These are phyloP conservation scores for Scheffersomyces lignosus DNA, from an alignment of 805 yeast genomes.

Conservation along the genomic window DNA sequence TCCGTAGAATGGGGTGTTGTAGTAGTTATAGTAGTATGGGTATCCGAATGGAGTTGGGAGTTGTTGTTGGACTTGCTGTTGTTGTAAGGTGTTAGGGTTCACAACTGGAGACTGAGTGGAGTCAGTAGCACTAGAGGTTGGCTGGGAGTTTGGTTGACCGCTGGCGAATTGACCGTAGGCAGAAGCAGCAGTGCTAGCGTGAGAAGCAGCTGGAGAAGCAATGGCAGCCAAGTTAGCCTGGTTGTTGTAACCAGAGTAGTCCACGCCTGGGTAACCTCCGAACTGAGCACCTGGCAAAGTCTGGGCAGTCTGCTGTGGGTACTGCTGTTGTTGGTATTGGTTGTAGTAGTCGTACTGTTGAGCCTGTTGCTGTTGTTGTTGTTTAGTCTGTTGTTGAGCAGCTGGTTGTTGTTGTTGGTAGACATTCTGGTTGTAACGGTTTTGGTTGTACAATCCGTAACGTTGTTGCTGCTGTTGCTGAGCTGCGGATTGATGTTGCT, in stretches of 20 bases:
- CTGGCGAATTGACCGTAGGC: constrained; percentile 19
- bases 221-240: constrained; percentile 31
- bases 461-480: constrained; percentile 12
- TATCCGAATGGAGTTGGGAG: constrained; percentile 41
- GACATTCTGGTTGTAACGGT: constrained; percentile 3
- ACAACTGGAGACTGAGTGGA: constrained; percentile 24
- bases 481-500: constrained; percentile 20
- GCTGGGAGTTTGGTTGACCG: constrained; percentile 12
- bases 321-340: constrained; percentile 41
- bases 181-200: constrained; percentile 24
- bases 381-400: constrained; percentile 8
- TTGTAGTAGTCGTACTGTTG: constrained; percentile 33
- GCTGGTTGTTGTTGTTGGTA: constrained; percentile 4
- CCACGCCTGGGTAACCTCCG: constrained; percentile 45
- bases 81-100: constrained; percentile 27
- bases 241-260: constrained; percentile 40
- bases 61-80: constrained; percentile 25
- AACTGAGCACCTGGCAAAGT: constrained; percentile 40
- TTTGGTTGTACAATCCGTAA: constrained; percentile 12
- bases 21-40: constrained; percentile 44
- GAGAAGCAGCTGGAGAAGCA: constrained; percentile 28
- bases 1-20: constrained; percentile 41
- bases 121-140: constrained; percentile 13
- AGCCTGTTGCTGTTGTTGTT: constrained; percentile 15
- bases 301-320: constrained; percentile 42